Evolutionary conservation across 1,284 basidiomycete species (phyloP).

Genomic region (Hypsizygus ulmarius): DNA sequence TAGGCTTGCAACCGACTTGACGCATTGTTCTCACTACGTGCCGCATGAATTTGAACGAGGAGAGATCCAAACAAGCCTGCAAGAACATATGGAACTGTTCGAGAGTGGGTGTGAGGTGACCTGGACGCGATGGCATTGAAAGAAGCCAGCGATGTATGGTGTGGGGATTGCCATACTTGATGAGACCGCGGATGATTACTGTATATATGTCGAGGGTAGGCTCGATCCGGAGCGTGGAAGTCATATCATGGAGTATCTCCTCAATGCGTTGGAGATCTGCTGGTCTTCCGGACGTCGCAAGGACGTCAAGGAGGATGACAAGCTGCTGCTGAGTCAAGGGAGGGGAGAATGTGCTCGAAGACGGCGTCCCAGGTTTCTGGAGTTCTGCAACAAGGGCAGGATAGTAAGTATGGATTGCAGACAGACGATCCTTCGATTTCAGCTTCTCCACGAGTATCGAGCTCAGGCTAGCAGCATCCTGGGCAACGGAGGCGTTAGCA

Average conservation of each 20-base stretch:
- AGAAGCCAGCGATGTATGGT: slow-evolving; percentile 49
- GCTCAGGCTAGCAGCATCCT: slow-evolving; percentile 7
- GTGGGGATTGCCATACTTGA: slow-evolving; percentile 38
- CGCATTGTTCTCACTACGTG: slow-evolving; percentile 44
- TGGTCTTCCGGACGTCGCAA: slow-evolving; percentile 47
- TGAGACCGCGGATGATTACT: slow-evolving; percentile 44
- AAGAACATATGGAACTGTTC: slow-evolving; percentile 57
- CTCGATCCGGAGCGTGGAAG: slow-evolving; percentile 40
- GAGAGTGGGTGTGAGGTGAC: slow-evolving; percentile 40
- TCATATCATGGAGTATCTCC: slow-evolving; percentile 46
- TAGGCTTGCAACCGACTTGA: slow-evolving; percentile 42
- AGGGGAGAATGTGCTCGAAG: slow-evolving; percentile 12
- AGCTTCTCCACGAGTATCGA: slow-evolving; percentile 27
- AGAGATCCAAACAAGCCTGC: slow-evolving; percentile 37
- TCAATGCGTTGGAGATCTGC: slow-evolving; percentile 49
- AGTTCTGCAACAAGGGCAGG: slow-evolving; percentile 27
- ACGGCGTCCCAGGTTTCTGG: slow-evolving; percentile 21
- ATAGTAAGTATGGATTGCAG: slow-evolving; percentile 36
- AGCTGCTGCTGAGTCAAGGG: slow-evolving; percentile 31
- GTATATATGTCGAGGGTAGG: slow-evolving; percentile 43
- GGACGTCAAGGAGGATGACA: slow-evolving; percentile 36
- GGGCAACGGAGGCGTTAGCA: slow-evolving; percentile 10
- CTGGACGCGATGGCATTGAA: slow-evolving; percentile 47
- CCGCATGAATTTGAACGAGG: slow-evolving; percentile 38
- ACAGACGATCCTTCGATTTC: slow-evolving; percentile 26